Base-by-base conservation (phyloP, 805 yeast genomes). In the Debaryomyces maramus region DNA sequence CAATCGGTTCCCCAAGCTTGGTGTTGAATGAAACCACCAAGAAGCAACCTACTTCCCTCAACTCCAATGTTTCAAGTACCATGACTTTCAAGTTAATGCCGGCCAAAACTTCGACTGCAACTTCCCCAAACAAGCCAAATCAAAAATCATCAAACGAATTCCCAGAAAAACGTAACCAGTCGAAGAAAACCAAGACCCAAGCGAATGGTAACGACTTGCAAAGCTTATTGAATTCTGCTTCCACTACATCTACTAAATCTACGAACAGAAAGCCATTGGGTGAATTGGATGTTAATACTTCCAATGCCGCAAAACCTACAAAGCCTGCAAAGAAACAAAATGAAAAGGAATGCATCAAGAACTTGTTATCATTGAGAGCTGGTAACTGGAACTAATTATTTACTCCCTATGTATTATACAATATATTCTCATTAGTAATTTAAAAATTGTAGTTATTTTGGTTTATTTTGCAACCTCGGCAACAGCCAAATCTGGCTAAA, bases 51-150 rank as follows among this genome's bases (percentile, higher is more conserved):
- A 41, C 40, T 16, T 52, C 51, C 24, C 54, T 63, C 23, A 63
- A 63, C 47, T 56, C 65, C 4, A 48, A 40, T 15, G 54, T 43
- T 21, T 48, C 63, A 23, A 52, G 59, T 5, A 63, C 68, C 13
- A 61, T 56, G 63, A 65, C 70, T 2, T 64, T 65, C 51, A 65
- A 65, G 43, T 56, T 65, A 51, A 54, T 56, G 20, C 61, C 64
- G 19, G 44, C 54, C 19, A 55, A 60, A 46, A 4, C 34, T 17
- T 11, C 13, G 10, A 10, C 34, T 5, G 22, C 19, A 2, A 18
- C 34, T 17, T 11, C 10, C 13, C 14, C 34, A 18, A 20, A 18
- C 23, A 32, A 20, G 20, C 34, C 19, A 4, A 17, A 10, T 11
- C 21, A 33, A 15, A 21, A 14, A 4, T n/a, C n/a, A n/a, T 10